Evolutionary conservation across 1,284 basidiomycete species (phyloP), one percentile per base, ranked within the genome.

Genomic region (Inonotus hispidus): DNA sequence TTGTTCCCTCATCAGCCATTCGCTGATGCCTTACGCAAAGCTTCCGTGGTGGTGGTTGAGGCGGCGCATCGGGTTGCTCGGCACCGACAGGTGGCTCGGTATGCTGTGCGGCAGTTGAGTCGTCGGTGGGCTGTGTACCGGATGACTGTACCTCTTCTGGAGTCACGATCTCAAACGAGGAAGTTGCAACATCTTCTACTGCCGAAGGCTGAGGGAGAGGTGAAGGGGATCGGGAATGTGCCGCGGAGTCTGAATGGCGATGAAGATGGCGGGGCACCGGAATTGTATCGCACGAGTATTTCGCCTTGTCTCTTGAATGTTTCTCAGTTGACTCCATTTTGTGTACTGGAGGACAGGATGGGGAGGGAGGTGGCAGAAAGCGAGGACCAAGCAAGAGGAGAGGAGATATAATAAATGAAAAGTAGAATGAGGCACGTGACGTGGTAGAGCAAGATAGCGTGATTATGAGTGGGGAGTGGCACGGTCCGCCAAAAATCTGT

Each of bases 1-100:
- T 97, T 29, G 90, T 94, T 23, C 93, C 94, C 72, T 97, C 90
- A 76, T 99, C 95, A 7, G 97, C 97, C 91, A 98, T 99, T 53
- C 95, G 83, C 76, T 97, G 93, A 75, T 99, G 96, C 43, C 94
- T 77, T 10, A 93, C 84, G 71, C 94, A 96, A 13, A 96, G 80
- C 73, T 92, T 94, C 54, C 88, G 79, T 1, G 81, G 78, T 2
- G 80, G 76, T 21, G 78, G 80, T 54, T 74, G 72, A 7, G 71
- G 68, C 49, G 65, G 66, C 35, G 69, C 62, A 59, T 70, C 66
- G 69, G 49, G 25, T 14, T 53, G 38, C n/a, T 57, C 50, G 41
- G 25, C 25, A 19, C 16, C 29, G 27, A n/a, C 37, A 21, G 56
- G 14, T 13, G 43, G 38, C 53, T 52, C 50, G 19, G 50, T 32